Evolutionary conservation across 345 rosid species (phyloP), one percentile per base, ranked within the genome.

Genomic region (Brassica incana): DNA sequence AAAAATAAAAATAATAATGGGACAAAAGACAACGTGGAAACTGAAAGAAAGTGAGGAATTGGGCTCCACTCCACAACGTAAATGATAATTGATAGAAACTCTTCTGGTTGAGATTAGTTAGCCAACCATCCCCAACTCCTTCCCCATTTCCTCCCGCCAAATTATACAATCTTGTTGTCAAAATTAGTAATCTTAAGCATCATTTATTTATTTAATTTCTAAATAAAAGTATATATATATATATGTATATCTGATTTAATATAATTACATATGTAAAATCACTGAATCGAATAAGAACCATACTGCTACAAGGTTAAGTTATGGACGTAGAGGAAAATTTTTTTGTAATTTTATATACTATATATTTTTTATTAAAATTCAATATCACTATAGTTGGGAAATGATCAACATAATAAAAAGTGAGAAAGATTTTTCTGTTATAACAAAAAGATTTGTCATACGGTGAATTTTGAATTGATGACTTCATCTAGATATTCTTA

Each of bases 51-150:
- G 23, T 11, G 73, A 48, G 60, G 58, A 18, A 25, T 9, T 30
- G 68, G 80, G 80, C 2, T 35, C 69, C 69, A 18, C 52, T 27
- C 58, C 58, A 48, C 56, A 48, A 56, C 76, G 63, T 68, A 1
- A n/a, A 59, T 48, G 78, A 69, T 68, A 1, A n/a, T 45, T 48
- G 78, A 69, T 14, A 48, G n/a, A 56, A 80, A 50, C 45, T 69
- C 76, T 68, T 68, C 60, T 78, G 76, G 82, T 82, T 78, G 85
- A 76, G 82, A 82, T 82, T 82, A 69, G 85, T 78, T 82, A 75
- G 82, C 76, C 84, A 78, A 82, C 79, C 76, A 64, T 77, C 59
- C 5, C 59, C 82, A 16, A 67, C 72, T 81, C 63, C 59, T 62
- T 63, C 72, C 32, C 32, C 18, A 52, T 65, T 58, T 29, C 68